phyloP scores from a whole-genome alignment of 2,329 filamentous ascomycete genomes.

The Neophaeococcomyces aloes region DNA sequence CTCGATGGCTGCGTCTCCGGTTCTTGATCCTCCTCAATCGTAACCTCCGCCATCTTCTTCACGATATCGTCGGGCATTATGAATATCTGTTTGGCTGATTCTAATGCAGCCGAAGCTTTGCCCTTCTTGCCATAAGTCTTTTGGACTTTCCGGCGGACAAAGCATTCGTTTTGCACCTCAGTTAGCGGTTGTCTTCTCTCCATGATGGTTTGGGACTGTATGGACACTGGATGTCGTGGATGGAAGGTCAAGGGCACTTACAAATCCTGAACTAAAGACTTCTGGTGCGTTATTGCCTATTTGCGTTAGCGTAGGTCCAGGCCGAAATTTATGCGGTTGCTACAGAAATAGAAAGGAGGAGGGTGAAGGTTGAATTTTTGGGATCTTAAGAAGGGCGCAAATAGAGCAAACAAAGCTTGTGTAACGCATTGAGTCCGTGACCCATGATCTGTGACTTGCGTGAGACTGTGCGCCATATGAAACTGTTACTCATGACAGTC shows the following conservation, averaged over 20 bases:
- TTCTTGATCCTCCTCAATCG: conserved; percentile 9
- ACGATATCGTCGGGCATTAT: conserved; percentile 10
- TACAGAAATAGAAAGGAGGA: too few species aligned
- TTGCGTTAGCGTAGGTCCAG: too few species aligned
- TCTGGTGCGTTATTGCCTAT: too few species aligned
- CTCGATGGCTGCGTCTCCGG: not conserved
- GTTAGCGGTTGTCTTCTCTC: conserved; percentile 10
- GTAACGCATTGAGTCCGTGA: too few species aligned
- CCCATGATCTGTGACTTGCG: too few species aligned
- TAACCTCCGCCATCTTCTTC: conserved; percentile 15
- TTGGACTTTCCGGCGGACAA: conserved; percentile 12
- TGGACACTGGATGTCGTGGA: not conserved
- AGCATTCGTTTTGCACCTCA: conserved; percentile 15
- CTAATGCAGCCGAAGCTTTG: not conserved
- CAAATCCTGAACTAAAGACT: not conserved
- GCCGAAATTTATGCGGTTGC: too few species aligned
- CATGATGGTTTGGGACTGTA: conserved; percentile 10
- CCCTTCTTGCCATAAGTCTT: conserved; percentile 17
- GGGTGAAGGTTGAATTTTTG: too few species aligned
- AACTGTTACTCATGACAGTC: too few species aligned
- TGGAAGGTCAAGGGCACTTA: not conserved
- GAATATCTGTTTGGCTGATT: conserved; percentile 13
- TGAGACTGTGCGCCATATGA: too few species aligned
- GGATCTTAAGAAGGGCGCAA: too few species aligned
- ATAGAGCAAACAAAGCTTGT: too few species aligned